Conservation (phyloP, 192 early-diverging fungal genomes). For the Coemansia sp. region DNA sequence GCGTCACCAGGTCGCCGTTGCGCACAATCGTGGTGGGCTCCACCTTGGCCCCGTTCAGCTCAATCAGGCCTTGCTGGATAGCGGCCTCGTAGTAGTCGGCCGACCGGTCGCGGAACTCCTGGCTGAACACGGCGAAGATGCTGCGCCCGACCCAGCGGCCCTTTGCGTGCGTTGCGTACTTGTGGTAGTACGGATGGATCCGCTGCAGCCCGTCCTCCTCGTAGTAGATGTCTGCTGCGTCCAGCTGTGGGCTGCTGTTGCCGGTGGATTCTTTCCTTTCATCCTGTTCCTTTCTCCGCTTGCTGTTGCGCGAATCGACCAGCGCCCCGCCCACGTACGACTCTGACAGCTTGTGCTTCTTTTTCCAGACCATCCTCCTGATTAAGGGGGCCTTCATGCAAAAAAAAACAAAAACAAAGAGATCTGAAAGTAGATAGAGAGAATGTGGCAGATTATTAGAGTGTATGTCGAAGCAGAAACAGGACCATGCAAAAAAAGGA, state of each 20-base stretch:
- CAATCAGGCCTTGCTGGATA: slow-evolving; percentile 80
- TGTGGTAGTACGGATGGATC: slow-evolving; percentile 82
- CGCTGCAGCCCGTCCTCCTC: slow-evolving; percentile 32
- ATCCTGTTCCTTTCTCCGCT: slow-evolving; percentile 7
- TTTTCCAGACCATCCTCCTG: slow-evolving; percentile 7
- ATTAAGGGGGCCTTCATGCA: background rate
- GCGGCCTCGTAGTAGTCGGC: slow-evolving; percentile 79
- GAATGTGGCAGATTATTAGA: no score
- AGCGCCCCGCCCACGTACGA: slow-evolving; percentile 16
- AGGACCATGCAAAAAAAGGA: background rate
- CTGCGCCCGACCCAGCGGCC: slow-evolving; percentile 81
- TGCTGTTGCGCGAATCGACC: slow-evolving; percentile 7
- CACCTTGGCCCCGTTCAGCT: slow-evolving; percentile 69
- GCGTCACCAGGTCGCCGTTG: slow-evolving; percentile 79
- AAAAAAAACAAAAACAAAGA: background rate
- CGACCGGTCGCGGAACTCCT: slow-evolving; percentile 86
- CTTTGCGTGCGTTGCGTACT: slow-evolving; percentile 82
- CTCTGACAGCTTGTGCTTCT: slow-evolving; percentile 28
- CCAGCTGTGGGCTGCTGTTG: background rate
- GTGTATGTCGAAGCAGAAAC: background rate
- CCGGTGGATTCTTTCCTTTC: background rate
- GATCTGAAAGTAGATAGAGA: background rate
- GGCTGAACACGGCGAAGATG: slow-evolving; percentile 79
- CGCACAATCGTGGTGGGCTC: slow-evolving; percentile 63
- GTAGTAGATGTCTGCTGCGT: slow-evolving; percentile 29